A percentile compares a stretch with the other conserved stretches of the same genome.
phyloP scores from a whole-genome alignment of 805 yeast genomes.

The Spathaspora arborariae region DNA sequence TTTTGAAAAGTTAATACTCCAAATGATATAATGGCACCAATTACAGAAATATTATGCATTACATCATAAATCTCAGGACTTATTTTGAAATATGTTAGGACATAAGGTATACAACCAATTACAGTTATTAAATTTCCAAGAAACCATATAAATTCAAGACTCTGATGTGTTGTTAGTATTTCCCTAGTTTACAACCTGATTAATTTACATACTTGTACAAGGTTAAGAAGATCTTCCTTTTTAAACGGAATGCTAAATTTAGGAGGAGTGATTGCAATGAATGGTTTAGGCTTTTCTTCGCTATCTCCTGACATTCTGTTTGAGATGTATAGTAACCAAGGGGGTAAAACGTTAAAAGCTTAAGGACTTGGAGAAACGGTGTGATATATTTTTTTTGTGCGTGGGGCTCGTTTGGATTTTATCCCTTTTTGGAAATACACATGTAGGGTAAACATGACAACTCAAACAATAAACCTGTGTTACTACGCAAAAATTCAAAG shows the following conservation, averaged over 20 bases:
- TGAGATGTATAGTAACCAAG: background rate
- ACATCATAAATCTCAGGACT: slow-evolving; percentile 19
- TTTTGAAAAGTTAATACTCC: slow-evolving; percentile 69
- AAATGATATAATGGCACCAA: slow-evolving; percentile 69
- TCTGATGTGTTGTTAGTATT: slow-evolving; percentile 20
- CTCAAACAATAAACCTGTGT: background rate
- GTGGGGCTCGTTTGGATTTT: background rate
- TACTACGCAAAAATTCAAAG: background rate
- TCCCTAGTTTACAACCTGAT: background rate
- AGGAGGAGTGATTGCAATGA: background rate
- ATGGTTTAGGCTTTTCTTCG: background rate
- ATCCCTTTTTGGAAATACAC: background rate
- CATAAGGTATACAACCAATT: slow-evolving; percentile 25
- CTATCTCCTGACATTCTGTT: background rate
- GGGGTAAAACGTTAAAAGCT: background rate
- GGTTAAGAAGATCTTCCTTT: slow-evolving; percentile 8
- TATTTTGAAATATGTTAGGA: slow-evolving; percentile 30
- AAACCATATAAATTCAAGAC: slow-evolving; percentile 78
- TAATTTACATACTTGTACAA: slow-evolving; percentile 4
- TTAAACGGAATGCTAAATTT: background rate
- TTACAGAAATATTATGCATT: slow-evolving; percentile 57
- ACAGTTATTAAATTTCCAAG: slow-evolving; percentile 38
- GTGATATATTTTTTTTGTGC: background rate
- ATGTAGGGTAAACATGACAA: background rate
- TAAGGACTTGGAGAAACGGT: too few species aligned